Evolutionary conservation across 305 asterid species (phyloP).

Genomic region (Striga hermonthica): DNA sequence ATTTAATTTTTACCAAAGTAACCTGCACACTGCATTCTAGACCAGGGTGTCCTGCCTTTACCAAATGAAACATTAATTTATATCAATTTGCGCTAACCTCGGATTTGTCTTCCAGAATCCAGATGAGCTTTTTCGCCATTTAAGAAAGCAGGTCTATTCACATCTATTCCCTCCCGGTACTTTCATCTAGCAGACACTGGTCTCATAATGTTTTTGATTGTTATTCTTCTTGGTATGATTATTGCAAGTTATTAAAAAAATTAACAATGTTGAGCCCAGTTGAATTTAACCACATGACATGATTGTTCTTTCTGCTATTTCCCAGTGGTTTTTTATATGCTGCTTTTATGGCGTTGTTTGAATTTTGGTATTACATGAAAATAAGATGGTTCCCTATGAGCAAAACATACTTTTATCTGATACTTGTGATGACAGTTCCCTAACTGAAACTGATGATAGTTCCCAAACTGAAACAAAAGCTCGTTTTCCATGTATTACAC

Average conservation of each 20-base stretch:
- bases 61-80: no score
- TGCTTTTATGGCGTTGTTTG: no score
- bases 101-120: no score
- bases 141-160: not conserved
- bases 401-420: not conserved
- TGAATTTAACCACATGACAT: constrained; percentile 1
- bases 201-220: not conserved
- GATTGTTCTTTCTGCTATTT: constrained; percentile 2
- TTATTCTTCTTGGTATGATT: not conserved
- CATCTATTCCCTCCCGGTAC: not conserved
- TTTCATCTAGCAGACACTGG: not conserved
- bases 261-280: not conserved
- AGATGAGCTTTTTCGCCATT: no score
- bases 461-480: constrained; percentile 8
- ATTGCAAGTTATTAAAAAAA: not conserved
- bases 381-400: not conserved
- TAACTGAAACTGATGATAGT: not conserved
- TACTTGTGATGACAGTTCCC: not conserved
- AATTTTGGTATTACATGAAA: constrained; percentile 9
- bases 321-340: not conserved
- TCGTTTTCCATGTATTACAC: not conserved
- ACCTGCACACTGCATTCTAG: no score
- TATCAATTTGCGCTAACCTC: no score
- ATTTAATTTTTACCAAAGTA: no score
- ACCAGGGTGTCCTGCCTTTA: no score